A percentile compares a stretch with the other conserved stretches of the same genome.
Evolutionary conservation across 345 rosid species (phyloP).

Genomic region (Salix caprea): DNA sequence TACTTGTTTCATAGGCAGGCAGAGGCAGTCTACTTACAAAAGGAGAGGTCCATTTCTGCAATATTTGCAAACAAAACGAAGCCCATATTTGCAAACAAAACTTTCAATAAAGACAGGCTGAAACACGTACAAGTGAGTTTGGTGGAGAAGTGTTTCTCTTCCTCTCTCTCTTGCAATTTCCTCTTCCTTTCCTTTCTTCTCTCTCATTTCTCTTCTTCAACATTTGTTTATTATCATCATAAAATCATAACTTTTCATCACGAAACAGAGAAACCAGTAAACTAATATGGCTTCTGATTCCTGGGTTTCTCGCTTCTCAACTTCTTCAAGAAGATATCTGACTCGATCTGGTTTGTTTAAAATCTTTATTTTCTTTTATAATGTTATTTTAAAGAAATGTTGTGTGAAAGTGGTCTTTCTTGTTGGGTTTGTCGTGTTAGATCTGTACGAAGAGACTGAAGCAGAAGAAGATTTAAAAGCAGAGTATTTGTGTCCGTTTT

Average conservation of each 20-base stretch:
- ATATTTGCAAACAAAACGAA: neutral
- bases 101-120: constrained; percentile 1
- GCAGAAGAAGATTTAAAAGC: constrained; percentile 60
- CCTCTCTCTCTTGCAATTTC: constrained; percentile 10
- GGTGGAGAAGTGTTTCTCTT: constrained; percentile 25
- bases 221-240: neutral
- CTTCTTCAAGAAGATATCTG: constrained; percentile 38
- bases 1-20: no score
- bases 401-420: neutral
- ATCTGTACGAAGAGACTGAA: constrained; percentile 56
- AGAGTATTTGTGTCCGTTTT: constrained; percentile 72
- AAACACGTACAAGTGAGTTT: constrained; percentile 18
- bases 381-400: neutral
- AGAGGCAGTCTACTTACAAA: no score
- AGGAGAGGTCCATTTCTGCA: neutral
- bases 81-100: neutral
- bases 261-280: neutral
- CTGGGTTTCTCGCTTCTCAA: constrained; percentile 38
- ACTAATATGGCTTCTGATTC: constrained; percentile 39
- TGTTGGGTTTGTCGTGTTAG: constrained; percentile 16
- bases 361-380: neutral
- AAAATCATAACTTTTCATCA: neutral
- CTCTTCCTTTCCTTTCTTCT: constrained; percentile 7
- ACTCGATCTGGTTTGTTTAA: constrained; percentile 39
- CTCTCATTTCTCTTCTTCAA: neutral